Conservation (phyloP, 2,329 filamentous ascomycete species). For the Xylaria multiplex region DNA sequence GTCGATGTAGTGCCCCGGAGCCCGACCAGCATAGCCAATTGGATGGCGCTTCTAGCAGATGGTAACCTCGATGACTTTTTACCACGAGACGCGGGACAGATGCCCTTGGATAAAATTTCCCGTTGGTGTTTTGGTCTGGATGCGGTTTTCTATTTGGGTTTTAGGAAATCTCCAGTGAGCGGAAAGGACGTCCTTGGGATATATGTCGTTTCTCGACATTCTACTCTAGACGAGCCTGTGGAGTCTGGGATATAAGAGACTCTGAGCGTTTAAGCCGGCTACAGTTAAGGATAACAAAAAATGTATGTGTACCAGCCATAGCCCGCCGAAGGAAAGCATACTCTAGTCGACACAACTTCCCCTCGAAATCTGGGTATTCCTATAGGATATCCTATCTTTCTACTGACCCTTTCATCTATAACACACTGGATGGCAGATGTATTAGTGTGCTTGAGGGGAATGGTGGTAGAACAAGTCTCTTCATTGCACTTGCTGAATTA, state of each 20-base stretch:
- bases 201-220: slow-evolving; percentile 20
- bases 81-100: slow-evolving; percentile 4
- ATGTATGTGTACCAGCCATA: no score
- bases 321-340: no score
- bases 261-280: background rate
- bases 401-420: no score
- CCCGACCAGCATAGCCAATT: slow-evolving; percentile 21
- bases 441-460: no score
- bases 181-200: slow-evolving; percentile 20
- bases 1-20: slow-evolving; percentile 16
- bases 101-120: slow-evolving; percentile 15
- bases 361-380: no score
- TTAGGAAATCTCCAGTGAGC: background rate
- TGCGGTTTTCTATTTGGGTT: slow-evolving; percentile 16
- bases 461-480: no score
- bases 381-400: no score
- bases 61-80: slow-evolving; percentile 14
- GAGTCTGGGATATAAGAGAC: slow-evolving; percentile 3
- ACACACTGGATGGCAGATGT: no score
- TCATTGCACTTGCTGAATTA: no score
- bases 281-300: background rate
- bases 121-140: slow-evolving; percentile 21
- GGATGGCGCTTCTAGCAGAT: slow-evolving; percentile 21
- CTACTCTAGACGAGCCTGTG: background rate
- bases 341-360: no score